A percentile compares a stretch with the other conserved stretches of the same genome.
Conservation (phyloP, 176 grass and related monocot genomes). For the Sorghum bicolor region Sorghum_bicolor_NCBIv3 NC_012871.2:20575001-20575500, state of each 20-base stretch:
- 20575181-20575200: background rate
- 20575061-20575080: background rate
- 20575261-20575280: conserved; percentile 17
- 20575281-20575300: background rate
- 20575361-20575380: conserved; percentile 85
- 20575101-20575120: background rate
- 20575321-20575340: conserved; percentile 60
- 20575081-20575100: background rate
- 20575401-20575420: conserved; percentile 43
- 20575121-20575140: background rate
- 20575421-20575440: background rate
- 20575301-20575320: conserved; percentile 19
- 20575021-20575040: background rate
- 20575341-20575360: conserved; percentile 71
- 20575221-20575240: background rate
- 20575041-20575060: background rate
- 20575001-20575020: background rate
- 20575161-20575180: background rate
- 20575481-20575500: conserved; percentile 57
- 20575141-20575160: background rate
- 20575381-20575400: conserved; percentile 44
- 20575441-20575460: conserved; percentile 38
- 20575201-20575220: background rate
- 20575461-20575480: conserved; percentile 54
- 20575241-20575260: background rate